phyloP scores from a whole-genome alignment of 306 rosid species.

The Rosa persica region DNA sequence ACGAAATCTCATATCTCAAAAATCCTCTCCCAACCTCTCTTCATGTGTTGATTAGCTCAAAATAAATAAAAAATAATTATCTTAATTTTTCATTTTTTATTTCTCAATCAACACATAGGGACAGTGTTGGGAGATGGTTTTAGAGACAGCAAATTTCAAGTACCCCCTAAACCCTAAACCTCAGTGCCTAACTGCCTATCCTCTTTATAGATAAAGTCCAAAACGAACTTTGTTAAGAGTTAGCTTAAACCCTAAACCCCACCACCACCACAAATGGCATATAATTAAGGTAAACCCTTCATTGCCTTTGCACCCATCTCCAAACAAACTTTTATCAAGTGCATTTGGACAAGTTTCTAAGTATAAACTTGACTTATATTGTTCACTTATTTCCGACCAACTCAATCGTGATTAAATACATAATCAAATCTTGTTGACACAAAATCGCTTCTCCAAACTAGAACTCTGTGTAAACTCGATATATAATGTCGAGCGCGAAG shows the following conservation, averaged over 20 bases:
- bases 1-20: too few relatives aligned
- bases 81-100: too few relatives aligned
- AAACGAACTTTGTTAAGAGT: conserved; percentile 24
- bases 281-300: not conserved
- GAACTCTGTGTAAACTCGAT: not conserved
- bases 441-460: too few relatives aligned
- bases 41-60: too few relatives aligned
- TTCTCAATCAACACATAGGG: too few relatives aligned
- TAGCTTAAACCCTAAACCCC: conserved; percentile 22
- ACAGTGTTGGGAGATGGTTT: too few relatives aligned
- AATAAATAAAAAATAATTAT: too few relatives aligned
- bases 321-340: conserved; percentile 23
- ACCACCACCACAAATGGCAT: not conserved
- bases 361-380: too few relatives aligned
- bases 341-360: not conserved
- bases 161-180: too few relatives aligned
- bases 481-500: not conserved
- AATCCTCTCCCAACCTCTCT: too few relatives aligned
- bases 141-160: too few relatives aligned
- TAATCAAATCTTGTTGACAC: not conserved
- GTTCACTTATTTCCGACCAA: not conserved
- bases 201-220: conserved; percentile 23
- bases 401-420: not conserved
- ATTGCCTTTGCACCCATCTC: conserved; percentile 18
- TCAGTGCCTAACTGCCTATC: conserved; percentile 52